Conservation (phyloP, 192 early-diverging fungal genomes). For the Coemansia sp. region DNA sequence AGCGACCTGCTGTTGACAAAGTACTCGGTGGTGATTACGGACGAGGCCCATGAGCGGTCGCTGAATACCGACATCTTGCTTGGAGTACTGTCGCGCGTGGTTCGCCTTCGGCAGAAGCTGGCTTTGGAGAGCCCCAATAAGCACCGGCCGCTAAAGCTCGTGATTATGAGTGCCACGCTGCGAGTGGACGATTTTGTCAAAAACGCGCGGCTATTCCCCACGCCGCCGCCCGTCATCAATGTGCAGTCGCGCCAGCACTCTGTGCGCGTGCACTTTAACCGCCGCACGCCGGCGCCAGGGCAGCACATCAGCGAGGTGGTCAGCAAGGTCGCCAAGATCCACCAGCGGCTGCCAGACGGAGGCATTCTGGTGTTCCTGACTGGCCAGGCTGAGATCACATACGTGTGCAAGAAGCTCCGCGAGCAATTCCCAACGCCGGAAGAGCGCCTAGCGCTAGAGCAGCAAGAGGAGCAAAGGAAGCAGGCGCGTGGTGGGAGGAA, state of each 20-base stretch:
- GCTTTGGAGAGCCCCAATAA: conserved; percentile 29
- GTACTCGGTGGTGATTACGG: conserved; percentile 96
- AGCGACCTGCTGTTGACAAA: conserved; percentile 83
- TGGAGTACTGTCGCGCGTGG: conserved; percentile 91
- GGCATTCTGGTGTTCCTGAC: conserved; percentile 95
- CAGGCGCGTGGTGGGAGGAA: not conserved
- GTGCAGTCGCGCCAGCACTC: conserved; percentile 92
- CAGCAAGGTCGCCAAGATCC: conserved; percentile 93
- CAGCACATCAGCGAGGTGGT: conserved; percentile 87
- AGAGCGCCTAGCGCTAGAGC: conserved; percentile 33
- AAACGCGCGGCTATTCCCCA: conserved; percentile 77
- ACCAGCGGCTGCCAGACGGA: conserved; percentile 85
- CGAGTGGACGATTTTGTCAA: conserved; percentile 94
- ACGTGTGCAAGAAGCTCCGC: conserved; percentile 72
- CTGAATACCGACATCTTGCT: conserved; percentile 98
- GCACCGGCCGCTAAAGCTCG: conserved; percentile 76
- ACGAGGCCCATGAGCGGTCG: conserved; percentile 98
- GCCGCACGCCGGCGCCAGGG: conserved; percentile 73
- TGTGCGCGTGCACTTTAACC: conserved; percentile 88
- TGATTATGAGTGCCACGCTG: conserved; percentile 99
- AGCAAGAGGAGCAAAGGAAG: conserved; percentile 15
- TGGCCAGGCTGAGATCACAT: conserved; percentile 90
- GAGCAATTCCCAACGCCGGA: conserved; percentile 62
- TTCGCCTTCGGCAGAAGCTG: conserved; percentile 69
- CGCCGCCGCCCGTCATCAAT: conserved; percentile 80